Base-by-base conservation (phyloP, 208 protist species). In the Novymonas esmeraldas region DNA sequence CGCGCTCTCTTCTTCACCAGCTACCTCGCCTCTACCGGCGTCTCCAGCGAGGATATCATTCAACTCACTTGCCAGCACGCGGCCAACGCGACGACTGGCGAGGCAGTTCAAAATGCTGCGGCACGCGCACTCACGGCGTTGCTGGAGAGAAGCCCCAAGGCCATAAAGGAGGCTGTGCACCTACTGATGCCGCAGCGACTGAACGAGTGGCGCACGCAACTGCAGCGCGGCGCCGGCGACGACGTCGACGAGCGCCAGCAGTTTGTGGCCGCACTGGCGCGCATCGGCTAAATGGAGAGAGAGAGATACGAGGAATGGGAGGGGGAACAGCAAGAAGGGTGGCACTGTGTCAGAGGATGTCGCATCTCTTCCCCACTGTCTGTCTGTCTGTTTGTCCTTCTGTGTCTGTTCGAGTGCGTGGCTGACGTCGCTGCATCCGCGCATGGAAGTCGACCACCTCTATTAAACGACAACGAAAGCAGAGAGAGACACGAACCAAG, bases 1-100 rank as follows among this genome's bases (percentile, higher is more conserved):
- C 83, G 87, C 16, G 54, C 50, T 16, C 39, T 89, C 22, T 90
- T 89, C 64, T 77, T 93, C 16, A n/a, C 75, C 7, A 36, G 68
- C 31, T 89, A 88, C 51, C 70, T 93, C 10, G 66, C 76, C 26
- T 73, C 84, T 7, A 64, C 74, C 6, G 70, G 81, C 2, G 69
- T 89, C 14, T 78, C 75, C 9, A 65, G 63, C 16, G 54, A 82
- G 31, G 72, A 65, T 11, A 26, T 87, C 36, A 70, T 82, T 24
- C 41, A 48, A 0, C 67, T 74, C 3, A 48, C 76, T 0, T 84
- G 71, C 49, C 48, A 28, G 28, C 62, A 79, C 46, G 65, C 64
- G 9, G 61, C 69, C 49, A 34, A 14, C 13, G 11, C 33, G 13
- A 68, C 20, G 29, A 45, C 45, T n/a, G 55, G 71, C 34, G 76